Base-by-base conservation (phyloP, 441 rosid genomes). In the Bocquillonia castaneifolia region DNA sequence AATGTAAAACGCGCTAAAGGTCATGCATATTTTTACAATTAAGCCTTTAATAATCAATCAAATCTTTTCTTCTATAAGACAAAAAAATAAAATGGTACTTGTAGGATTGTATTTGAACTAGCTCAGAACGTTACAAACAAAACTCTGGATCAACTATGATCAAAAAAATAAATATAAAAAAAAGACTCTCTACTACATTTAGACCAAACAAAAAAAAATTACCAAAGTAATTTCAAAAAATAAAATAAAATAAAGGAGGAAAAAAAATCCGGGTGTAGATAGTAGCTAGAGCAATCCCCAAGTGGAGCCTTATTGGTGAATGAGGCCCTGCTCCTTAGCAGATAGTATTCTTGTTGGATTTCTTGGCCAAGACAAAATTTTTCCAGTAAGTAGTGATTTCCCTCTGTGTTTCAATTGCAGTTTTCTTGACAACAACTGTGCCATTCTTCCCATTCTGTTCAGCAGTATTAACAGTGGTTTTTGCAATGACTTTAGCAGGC, bases 301-400 rank as follows among this genome's bases (percentile, higher is more conserved):
- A n/a, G n/a, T n/a, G 63, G 4, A 52, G 63, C 44, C 63, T 48
- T 20, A n/a, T 50, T 10, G 18, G 29, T 48, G n/a, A 36, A 3
- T 36, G 40, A 36, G 40, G 10, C 13, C 47, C 47, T 13, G n/a
- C 47, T 42, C 26, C 17, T 44, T 73, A 87, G 18, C 92, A 82
- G 18, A 83, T 74, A 31, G 80, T 74, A 57, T 76, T 85, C 66
- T 64, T 82, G 78, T 70, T 79, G 25, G 78, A 63, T 63, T 87
- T 90, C 79, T 76, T 84, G 28, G 84, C 86, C 37, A 48, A 31
- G 58, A 88, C 97, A 56, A 84, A 87, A 71, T 87, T 90, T 85
- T 72, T 88, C 97, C 98, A 91, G 39, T 70, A 84, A 72, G 75
- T 70, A 50, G 89, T 71, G 59, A 89, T 78, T 37, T 91, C 98